Conservation (phyloP, 805 yeast species). For the Torulaspora indica region DNA sequence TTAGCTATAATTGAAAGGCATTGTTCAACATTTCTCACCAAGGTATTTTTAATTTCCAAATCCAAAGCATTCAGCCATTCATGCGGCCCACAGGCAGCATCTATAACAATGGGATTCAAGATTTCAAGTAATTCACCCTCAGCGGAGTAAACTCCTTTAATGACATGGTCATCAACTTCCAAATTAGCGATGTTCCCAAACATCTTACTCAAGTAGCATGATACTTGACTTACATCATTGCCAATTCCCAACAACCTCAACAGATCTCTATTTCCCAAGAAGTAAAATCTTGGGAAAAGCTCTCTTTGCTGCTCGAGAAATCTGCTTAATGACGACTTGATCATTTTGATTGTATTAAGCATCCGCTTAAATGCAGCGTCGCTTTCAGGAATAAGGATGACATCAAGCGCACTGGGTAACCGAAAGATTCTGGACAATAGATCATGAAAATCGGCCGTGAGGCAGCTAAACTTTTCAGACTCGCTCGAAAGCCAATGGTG, state of each 20-base stretch:
- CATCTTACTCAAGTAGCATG: slow-evolving; percentile 63
- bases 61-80: slow-evolving; percentile 67
- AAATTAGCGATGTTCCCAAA: slow-evolving; percentile 58
- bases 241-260: slow-evolving; percentile 74
- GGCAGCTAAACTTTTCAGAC: slow-evolving; percentile 55
- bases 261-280: slow-evolving; percentile 86
- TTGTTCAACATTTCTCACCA: slow-evolving; percentile 37
- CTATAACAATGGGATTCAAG: slow-evolving; percentile 41
- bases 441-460: slow-evolving; percentile 57
- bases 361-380: slow-evolving; percentile 45
- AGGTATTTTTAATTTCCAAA: slow-evolving; percentile 43
- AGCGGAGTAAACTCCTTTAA: slow-evolving; percentile 51
- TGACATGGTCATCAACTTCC: slow-evolving; percentile 34
- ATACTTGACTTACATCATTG: slow-evolving; percentile 42
- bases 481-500: slow-evolving; percentile 64
- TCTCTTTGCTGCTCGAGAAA: slow-evolving; percentile 78
- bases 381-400: slow-evolving; percentile 48
- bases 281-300: slow-evolving; percentile 74
- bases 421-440: slow-evolving; percentile 48
- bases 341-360: slow-evolving; percentile 50
- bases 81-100: slow-evolving; percentile 21
- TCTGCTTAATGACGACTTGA: slow-evolving; percentile 64
- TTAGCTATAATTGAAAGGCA: slow-evolving; percentile 32
- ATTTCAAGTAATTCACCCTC: slow-evolving; percentile 59
- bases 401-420: slow-evolving; percentile 51